These are phyloP conservation scores for Oehlia diaphana DNA, from an alignment of 192 early-diverging fungal genomes.

Conservation along the genomic window DNA sequence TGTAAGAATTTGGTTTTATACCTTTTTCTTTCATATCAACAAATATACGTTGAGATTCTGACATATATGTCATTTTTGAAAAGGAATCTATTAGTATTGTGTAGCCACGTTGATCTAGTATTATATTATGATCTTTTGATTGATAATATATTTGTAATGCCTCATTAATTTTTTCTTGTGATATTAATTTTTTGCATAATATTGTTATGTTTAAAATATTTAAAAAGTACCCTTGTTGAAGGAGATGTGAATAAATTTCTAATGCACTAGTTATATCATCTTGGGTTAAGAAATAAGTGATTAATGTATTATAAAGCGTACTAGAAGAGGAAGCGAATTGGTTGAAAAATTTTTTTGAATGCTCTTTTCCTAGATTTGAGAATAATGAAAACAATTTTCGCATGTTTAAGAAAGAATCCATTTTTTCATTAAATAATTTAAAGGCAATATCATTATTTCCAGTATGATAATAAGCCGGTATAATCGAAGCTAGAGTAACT, in stretches of 20 bases:
- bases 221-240: not conserved
- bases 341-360: not conserved
- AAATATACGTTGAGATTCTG: slow-evolving; percentile 34
- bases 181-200: not conserved
- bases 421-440: not conserved
- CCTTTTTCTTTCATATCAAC: slow-evolving; percentile 28
- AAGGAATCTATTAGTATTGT: slow-evolving; percentile 9
- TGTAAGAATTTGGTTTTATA: slow-evolving; percentile 31
- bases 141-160: slow-evolving; percentile 16
- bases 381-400: not conserved
- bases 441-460: not conserved
- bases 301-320: not conserved
- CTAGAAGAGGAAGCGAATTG: not conserved
- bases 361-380: not conserved
- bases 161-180: not conserved
- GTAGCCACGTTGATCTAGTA: not conserved
- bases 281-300: not conserved
- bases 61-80: not conserved
- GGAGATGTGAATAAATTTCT: not conserved
- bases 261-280: not conserved
- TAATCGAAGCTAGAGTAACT: not conserved
- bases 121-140: not conserved
- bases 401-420: not conserved
- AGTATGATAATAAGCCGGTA: not conserved
- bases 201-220: not conserved